Percentiles rank a stretch among this genome's conserved stretches.
phyloP scores from a whole-genome alignment of 768 basidiomycete genomes.

The Multifurca ochricompacta region DNA sequence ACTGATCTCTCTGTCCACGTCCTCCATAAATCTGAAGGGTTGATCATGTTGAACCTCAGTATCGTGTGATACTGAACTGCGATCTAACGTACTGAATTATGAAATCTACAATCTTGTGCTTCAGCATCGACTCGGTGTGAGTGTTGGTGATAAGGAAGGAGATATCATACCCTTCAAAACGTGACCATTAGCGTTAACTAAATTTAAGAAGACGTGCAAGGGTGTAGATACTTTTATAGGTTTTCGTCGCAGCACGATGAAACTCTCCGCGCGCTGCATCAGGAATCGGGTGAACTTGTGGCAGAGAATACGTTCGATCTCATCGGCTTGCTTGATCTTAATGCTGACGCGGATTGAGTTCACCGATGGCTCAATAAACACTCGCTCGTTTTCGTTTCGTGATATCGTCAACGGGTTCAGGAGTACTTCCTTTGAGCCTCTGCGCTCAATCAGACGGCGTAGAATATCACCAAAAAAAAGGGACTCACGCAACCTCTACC shows the following conservation, averaged over 20 bases:
- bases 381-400: slow-evolving; percentile 94
- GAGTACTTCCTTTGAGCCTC: slow-evolving; percentile 88
- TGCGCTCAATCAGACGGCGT: slow-evolving; percentile 27
- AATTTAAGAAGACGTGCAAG: background rate
- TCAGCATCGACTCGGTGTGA: slow-evolving; percentile 96
- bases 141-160: slow-evolving; percentile 97
- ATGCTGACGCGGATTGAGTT: slow-evolving; percentile 97
- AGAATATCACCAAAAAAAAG: background rate
- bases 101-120: slow-evolving; percentile 99
- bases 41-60: background rate
- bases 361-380: slow-evolving; percentile 93
- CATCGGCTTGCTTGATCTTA: slow-evolving; percentile 98
- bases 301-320: slow-evolving; percentile 94
- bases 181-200: background rate
- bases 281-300: slow-evolving; percentile 98
- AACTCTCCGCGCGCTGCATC: slow-evolving; percentile 98
- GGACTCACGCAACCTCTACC: slow-evolving; percentile 69
- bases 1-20: slow-evolving; percentile 98
- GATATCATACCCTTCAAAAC: slow-evolving; percentile 86
- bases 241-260: slow-evolving; percentile 91
- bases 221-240: slow-evolving; percentile 64
- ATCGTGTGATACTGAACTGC: slow-evolving; percentile 12
- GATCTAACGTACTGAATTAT: slow-evolving; percentile 72
- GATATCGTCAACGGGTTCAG: slow-evolving; percentile 92
- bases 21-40: slow-evolving; percentile 83